Evolutionary conservation across 2,329 filamentous ascomycete genomes (phyloP), one percentile per base, ranked within the genome.

Genomic region (Hypocrella siamensis): DNA sequence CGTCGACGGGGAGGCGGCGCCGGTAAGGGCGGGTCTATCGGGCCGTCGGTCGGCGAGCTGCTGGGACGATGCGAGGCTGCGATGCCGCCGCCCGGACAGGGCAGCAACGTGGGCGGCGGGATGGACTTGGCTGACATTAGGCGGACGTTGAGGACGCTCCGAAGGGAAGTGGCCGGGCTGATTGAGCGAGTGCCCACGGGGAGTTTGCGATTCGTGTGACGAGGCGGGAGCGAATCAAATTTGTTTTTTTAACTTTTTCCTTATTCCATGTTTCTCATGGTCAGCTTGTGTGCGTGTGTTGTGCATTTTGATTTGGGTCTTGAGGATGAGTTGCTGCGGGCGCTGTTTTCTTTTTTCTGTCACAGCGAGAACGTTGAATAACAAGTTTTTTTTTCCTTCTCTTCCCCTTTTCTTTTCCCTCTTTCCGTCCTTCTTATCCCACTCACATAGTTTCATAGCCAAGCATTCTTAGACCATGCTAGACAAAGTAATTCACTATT

Each of bases 31-130:
- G 52, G 51, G 2, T 46, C 49, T 6, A 56, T 65, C 17, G 52
- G 56, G 6, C 46, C 46, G 4, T 63, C 62, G 45, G 57, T 70
- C 17, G 53, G 54, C 16, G 67, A 71, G 19, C 49, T 73, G 24
- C 53, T 73, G 26, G 52, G 49, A 28, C 53, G 63, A 31, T 68
- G 66, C 37, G 67, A 70, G 37, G 49, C 52, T 18, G 58, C 58
- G 17, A 44, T 65, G 19, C 52, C 56, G 31, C 51, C 52, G 32
- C 40, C 54, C 11, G 48, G 56, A 17, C 46, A 60, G 38, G 52
- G 54, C 15, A 45, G 42, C 33, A 67, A 66, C 42, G 49, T n/a
- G n/a, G n/a, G 53, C 4, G 63, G 63, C 9, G 63, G 62, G 19
- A 45, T 54, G 21, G 62, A 65, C 31, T 44, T 62, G 17, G 51